Evolutionary conservation across 345 rosid species (phyloP).

Genomic region (Laguncularia racemosa): DNA sequence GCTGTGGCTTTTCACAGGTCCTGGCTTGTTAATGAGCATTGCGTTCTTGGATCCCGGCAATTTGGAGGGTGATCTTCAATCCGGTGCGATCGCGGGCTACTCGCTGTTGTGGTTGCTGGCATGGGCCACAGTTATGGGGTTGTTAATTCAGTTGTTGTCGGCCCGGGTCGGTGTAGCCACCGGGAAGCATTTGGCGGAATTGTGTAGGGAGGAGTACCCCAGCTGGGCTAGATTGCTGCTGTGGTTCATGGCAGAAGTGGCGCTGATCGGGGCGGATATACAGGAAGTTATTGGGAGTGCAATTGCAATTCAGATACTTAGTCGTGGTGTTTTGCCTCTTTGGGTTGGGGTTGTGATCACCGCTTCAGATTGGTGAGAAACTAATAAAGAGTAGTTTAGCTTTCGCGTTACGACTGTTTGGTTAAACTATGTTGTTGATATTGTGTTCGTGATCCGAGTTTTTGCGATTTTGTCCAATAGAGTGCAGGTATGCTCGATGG

Average conservation of each 20-base stretch:
- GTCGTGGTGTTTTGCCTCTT: slow-evolving; percentile 17
- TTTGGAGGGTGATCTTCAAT: slow-evolving; percentile 37
- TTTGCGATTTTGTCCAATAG: too few species aligned
- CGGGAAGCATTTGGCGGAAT: slow-evolving; percentile 34
- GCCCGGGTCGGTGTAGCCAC: slow-evolving; percentile 39
- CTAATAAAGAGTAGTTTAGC: background rate
- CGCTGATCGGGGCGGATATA: slow-evolving; percentile 36
- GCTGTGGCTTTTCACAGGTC: slow-evolving; percentile 38
- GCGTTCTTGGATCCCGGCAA: slow-evolving; percentile 39
- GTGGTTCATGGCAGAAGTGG: slow-evolving; percentile 41
- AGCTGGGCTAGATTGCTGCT: slow-evolving; percentile 28
- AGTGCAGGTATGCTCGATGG: too few species aligned
- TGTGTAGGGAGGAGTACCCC: slow-evolving; percentile 36
- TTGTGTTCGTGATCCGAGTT: too few species aligned
- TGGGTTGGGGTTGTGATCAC: slow-evolving; percentile 18
- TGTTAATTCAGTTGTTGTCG: slow-evolving; percentile 30
- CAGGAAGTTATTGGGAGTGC: slow-evolving; percentile 46
- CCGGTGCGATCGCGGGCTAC: slow-evolving; percentile 43
- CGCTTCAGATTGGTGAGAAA: slow-evolving; percentile 10
- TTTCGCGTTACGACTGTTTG: too few species aligned
- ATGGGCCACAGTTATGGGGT: slow-evolving; percentile 39
- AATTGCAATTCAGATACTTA: slow-evolving; percentile 21
- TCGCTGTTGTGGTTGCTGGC: slow-evolving; percentile 33
- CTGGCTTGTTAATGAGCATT: slow-evolving; percentile 35
- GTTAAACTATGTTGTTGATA: too few species aligned